Evolutionary conservation across 768 basidiomycete genomes (phyloP).

Genomic region (Agrocybe chaxingu): DNA sequence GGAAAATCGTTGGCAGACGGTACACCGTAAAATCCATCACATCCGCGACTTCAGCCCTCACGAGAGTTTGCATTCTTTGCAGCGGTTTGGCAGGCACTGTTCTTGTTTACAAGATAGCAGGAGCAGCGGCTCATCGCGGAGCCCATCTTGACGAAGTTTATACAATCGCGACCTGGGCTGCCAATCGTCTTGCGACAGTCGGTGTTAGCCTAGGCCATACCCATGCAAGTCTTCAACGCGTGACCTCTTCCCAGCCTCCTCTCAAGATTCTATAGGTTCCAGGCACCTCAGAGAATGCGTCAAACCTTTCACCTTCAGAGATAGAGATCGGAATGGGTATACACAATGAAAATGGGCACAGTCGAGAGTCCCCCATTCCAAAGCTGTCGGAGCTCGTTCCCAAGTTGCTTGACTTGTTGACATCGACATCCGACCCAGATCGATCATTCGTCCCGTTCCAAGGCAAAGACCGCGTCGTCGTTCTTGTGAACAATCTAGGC

Average conservation of each 20-base stretch:
- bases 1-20: conserved; percentile 83
- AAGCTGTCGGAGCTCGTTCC: conserved; percentile 66
- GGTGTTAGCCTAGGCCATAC: conserved; percentile 89
- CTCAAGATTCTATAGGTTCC: conserved; percentile 55
- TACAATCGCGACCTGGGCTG: conserved; percentile 58
- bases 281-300: conserved; percentile 59
- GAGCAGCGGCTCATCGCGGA: conserved; percentile 71
- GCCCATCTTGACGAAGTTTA: conserved; percentile 69
- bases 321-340: conserved; percentile 91
- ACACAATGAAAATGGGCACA: conserved; percentile 83
- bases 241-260: not conserved
- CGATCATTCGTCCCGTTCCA: conserved; percentile 74
- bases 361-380: conserved; percentile 67
- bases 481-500: conserved; percentile 87
- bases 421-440: conserved; percentile 70
- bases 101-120: conserved; percentile 88
- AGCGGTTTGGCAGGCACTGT: conserved; percentile 83
- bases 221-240: conserved; percentile 48
- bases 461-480: conserved; percentile 67
- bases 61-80: not conserved
- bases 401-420: conserved; percentile 68
- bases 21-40: conserved; percentile 19
- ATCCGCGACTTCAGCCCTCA: not conserved
- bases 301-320: conserved; percentile 56
- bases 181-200: conserved; percentile 72